Conservation (phyloP, 2,329 filamentous ascomycete genomes). For the Dactylellina leptospora region DNA sequence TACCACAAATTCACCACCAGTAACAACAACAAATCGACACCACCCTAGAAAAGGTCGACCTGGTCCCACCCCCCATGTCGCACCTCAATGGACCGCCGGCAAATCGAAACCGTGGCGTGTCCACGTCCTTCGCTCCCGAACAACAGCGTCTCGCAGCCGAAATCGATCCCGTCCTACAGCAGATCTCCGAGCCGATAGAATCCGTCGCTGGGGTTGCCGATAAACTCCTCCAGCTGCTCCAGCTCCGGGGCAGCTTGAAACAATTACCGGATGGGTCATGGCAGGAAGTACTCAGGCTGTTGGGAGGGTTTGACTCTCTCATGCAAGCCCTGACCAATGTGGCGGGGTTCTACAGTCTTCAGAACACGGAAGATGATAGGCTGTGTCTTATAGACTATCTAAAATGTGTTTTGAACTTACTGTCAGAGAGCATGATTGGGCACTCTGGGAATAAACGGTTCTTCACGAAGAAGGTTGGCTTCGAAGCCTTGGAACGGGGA, state of each 20-base stretch:
- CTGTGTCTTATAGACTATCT: constrained; percentile 73
- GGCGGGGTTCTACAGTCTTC: constrained; percentile 73
- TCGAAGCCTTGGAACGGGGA: constrained; percentile 77
- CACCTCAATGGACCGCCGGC: constrained; percentile 42
- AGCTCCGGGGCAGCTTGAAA: constrained; percentile 73
- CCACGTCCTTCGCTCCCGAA: constrained; percentile 53
- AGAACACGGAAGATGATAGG: constrained; percentile 69
- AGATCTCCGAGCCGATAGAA: constrained; percentile 59
- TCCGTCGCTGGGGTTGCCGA: constrained; percentile 58
- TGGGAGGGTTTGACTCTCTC: constrained; percentile 79
- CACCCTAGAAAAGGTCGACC: constrained; percentile 9
- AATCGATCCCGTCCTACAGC: constrained; percentile 60
- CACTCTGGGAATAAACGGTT: constrained; percentile 89
- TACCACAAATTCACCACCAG: too few species aligned
- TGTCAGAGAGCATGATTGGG: constrained; percentile 77
- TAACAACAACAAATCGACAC: too few species aligned
- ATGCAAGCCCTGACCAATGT: constrained; percentile 75
- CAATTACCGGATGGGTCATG: constrained; percentile 64
- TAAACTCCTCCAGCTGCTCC: constrained; percentile 63
- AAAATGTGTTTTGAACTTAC: constrained; percentile 74
- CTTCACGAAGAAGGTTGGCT: constrained; percentile 82
- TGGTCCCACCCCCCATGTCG: constrained; percentile 39
- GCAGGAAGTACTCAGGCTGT: constrained; percentile 84
- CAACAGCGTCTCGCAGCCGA: constrained; percentile 59
- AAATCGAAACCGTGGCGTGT: constrained; percentile 47